A percentile compares a stretch with the other conserved stretches of the same genome.
Conservation (phyloP, 345 rosid species). For the Excoecaria agallocha region DNA sequence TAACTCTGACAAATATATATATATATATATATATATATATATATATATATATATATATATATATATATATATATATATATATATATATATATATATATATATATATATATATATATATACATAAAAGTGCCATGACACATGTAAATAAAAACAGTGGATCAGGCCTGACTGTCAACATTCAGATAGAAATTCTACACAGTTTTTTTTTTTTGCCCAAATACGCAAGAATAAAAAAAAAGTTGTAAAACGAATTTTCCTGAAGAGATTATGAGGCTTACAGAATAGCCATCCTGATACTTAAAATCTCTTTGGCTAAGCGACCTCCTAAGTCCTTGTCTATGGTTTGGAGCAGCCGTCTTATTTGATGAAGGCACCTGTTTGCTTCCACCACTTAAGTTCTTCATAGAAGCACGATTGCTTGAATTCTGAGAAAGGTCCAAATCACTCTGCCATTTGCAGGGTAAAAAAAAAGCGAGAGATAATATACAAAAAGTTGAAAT, state of each 20-base stretch:
- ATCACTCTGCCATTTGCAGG: conserved; percentile 63
- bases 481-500: neutral
- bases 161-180: neutral
- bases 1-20: neutral
- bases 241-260: conserved; percentile 5
- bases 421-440: conserved; percentile 47
- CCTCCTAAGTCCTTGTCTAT: conserved; percentile 56
- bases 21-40: no score
- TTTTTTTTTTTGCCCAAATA: conserved; percentile 5
- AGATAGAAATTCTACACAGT: neutral
- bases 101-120: no score
- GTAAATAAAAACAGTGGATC: neutral
- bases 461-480: conserved; percentile 3
- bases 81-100: no score
- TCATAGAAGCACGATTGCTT: conserved; percentile 33
- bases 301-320: conserved; percentile 70
- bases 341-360: conserved; percentile 41
- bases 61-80: no score
- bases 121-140: neutral
- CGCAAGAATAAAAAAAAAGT: neutral
- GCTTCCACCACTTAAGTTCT: conserved; percentile 37
- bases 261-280: conserved; percentile 53
- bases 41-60: no score
- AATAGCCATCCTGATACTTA: conserved; percentile 73
- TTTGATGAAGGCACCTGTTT: conserved; percentile 34